Conservation (phyloP, 345 rosid genomes). For the Laguncularia racemosa region DNA sequence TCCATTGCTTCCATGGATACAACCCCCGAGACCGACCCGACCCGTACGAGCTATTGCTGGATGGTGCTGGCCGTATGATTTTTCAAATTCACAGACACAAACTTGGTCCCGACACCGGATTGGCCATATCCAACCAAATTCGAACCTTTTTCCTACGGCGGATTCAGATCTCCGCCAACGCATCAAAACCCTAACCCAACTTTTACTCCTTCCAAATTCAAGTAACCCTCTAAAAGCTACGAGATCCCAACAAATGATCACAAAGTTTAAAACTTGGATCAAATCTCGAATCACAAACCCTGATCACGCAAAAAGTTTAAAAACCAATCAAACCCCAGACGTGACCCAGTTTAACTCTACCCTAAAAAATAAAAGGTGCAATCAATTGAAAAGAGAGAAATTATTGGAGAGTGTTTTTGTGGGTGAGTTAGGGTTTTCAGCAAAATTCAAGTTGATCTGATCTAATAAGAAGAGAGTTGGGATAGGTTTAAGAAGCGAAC, state of each 20-base stretch:
- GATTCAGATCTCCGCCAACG: slow-evolving; percentile 60
- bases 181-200: slow-evolving; percentile 44
- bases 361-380: slow-evolving; percentile 3
- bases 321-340: neutral
- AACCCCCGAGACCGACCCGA: slow-evolving; percentile 36
- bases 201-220: slow-evolving; percentile 17
- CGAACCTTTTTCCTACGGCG: slow-evolving; percentile 20
- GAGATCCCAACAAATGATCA: slow-evolving; percentile 26
- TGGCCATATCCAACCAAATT: slow-evolving; percentile 62
- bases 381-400: slow-evolving; percentile 5
- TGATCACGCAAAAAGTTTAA: slow-evolving; percentile 11
- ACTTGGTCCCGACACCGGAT: slow-evolving; percentile 84
- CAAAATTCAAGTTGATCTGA: neutral
- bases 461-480: neutral
- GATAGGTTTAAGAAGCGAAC: slow-evolving; percentile 1
- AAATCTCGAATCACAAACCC: slow-evolving; percentile 12
- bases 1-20: slow-evolving; percentile 37
- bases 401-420: neutral
- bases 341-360: neutral
- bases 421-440: slow-evolving; percentile 13
- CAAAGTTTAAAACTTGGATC: slow-evolving; percentile 1
- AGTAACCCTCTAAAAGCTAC: neutral
- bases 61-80: slow-evolving; percentile 73
- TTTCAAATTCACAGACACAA: slow-evolving; percentile 79
- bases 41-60: slow-evolving; percentile 36